Base-by-base conservation (phyloP, 441 rosid genomes). In the Geranium incanum region DNA sequence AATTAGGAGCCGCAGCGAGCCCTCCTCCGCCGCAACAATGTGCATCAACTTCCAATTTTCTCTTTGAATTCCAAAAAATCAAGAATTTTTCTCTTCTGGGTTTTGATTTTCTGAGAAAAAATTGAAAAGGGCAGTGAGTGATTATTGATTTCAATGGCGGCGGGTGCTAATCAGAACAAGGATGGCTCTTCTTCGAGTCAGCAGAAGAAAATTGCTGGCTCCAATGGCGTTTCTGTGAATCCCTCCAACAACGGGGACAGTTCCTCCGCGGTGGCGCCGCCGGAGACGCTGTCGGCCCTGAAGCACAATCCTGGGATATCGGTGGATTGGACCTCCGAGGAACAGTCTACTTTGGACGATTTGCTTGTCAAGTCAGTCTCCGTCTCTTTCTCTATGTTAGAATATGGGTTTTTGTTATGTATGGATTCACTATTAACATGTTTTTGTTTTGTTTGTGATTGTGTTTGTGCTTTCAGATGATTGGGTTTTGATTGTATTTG, bases 281-380 rank as follows among this genome's bases (percentile, higher is more conserved):
- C 62, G 41, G 88, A 67, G 43, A 84, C 90, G 67, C 77, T 72
- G 72, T 72, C 85, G 3, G 87, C 89, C 21, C 79, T 89, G 78
- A 77, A 82, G 78, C 96, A 89, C 83, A 75, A 81, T 70, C 80
- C 93, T n/a, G 91, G 91, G 73, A 84, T 89, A 75, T 79, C 86
- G 71, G 69, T 72, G 11, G 91, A 88, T 38, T 89, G 96, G 96
- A 88, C 81, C 72, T 64, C 81, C 13, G 91, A 89, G 2, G 96
- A 89, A 67, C 91, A 89, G 80, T 84, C 86, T 5, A 70, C 82
- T 37, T 84, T 89, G 67, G 93, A 89, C 50, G 91, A 89, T 70
- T 86, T 88, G 73, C 86, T 86, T 16, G 3, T 76, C 37, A 85
- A 85, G 95, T 88, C 75, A 63, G 66, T 68, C 0, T 59, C 21